These are phyloP conservation scores for Colletotrichum tropicicola DNA, from an alignment of 2,329 filamentous ascomycete species.

Conservation along the genomic window DNA sequence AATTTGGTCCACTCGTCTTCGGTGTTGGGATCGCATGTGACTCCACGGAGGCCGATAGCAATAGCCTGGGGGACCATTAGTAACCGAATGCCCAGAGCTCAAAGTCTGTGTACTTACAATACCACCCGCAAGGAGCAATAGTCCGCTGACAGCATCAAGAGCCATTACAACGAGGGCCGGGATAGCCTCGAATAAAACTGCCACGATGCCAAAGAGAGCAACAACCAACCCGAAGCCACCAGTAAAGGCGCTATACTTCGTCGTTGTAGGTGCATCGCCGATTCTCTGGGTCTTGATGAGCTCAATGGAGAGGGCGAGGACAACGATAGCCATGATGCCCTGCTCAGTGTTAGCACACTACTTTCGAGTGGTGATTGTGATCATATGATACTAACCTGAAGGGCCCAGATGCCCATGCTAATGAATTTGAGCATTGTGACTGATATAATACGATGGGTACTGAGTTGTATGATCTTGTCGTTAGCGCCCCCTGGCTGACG, in stretches of 20 bases:
- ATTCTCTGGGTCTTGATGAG: not conserved
- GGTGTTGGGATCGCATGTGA: not conserved
- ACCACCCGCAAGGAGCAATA: slow-evolving; percentile 23
- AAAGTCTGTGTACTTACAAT: slow-evolving; percentile 8
- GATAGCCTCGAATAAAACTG: slow-evolving; percentile 21
- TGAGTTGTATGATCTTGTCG: not conserved
- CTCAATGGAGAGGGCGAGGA: slow-evolving; percentile 18
- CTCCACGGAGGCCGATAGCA: slow-evolving; percentile 12
- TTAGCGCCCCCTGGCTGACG: not conserved
- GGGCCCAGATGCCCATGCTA: slow-evolving; percentile 15
- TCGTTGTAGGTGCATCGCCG: slow-evolving; percentile 15
- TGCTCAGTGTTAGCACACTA: not conserved
- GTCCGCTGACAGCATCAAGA: slow-evolving; percentile 17
- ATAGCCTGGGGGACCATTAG: slow-evolving; percentile 9
- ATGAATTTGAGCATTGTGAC: slow-evolving; percentile 7
- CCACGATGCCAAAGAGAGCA: not conserved
- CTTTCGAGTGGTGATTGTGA: not conserved
- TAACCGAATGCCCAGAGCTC: no score
- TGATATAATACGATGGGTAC: not conserved
- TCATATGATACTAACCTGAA: slow-evolving; percentile 15
- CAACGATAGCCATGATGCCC: slow-evolving; percentile 25
- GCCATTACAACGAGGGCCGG: slow-evolving; percentile 16
- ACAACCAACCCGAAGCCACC: slow-evolving; percentile 22
- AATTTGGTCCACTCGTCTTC: fast-evolving
- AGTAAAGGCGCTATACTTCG: slow-evolving; percentile 17